Percentiles rank a stretch among this genome's conserved stretches.
Conservation (phyloP, 2,329 filamentous ascomycete species). For the Lachnellula arida region DNA sequence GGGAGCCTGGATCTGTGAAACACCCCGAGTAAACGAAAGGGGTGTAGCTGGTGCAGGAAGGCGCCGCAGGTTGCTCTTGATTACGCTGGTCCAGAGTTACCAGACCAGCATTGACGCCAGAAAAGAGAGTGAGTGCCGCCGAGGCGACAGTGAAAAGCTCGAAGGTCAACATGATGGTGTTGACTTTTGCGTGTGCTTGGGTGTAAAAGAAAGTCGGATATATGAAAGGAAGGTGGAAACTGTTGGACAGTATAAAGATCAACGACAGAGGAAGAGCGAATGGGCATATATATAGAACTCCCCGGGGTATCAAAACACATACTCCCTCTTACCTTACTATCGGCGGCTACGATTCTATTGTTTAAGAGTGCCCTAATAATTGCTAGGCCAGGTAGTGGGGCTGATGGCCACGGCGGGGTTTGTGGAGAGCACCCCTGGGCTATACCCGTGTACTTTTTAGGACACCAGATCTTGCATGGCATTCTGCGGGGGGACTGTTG, state of each 20-base stretch:
- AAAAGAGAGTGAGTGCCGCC: conserved; percentile 19
- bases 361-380: too few species aligned
- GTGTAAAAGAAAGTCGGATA: not conserved
- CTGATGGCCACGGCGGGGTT: too few species aligned
- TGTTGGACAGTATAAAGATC: not conserved
- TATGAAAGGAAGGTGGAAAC: not conserved
- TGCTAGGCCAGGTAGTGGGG: too few species aligned
- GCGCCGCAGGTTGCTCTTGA: conserved; percentile 17
- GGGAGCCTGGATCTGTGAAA: conserved; percentile 27
- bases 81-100: conserved; percentile 10
- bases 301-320: not conserved
- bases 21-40: conserved; percentile 34
- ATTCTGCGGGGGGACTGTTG: too few species aligned
- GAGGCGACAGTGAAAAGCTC: conserved; percentile 20
- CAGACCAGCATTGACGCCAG: conserved; percentile 16
- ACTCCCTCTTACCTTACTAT: not conserved
- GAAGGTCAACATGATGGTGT: conserved; percentile 16
- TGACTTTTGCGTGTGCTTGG: not conserved
- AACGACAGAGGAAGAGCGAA: not conserved
- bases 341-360: too few species aligned
- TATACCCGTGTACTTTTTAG: too few species aligned
- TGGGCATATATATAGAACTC: conserved; percentile 1
- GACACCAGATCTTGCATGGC: too few species aligned
- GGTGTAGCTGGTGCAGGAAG: conserved; percentile 30
- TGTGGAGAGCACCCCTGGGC: too few species aligned